Percentiles rank a stretch among this genome's conserved stretches.
Evolutionary conservation across 2,329 filamentous ascomycete genomes (phyloP).

Genomic region (Annulohypoxylon truncatum): DNA sequence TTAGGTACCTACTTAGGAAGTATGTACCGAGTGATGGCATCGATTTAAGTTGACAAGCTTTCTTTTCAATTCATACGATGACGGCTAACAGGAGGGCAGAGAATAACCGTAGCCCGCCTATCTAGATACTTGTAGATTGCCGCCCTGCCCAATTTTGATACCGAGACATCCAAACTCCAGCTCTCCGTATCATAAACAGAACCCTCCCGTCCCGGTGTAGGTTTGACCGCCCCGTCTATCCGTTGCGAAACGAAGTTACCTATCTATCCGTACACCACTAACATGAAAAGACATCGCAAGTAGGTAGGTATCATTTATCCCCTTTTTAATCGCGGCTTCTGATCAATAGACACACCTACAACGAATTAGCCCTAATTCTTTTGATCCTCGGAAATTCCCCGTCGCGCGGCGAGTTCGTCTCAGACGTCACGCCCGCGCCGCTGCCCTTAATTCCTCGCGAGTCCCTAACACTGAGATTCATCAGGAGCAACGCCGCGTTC

Average conservation of each 20-base stretch:
- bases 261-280: slow-evolving; percentile 2
- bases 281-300: neutral
- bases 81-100: slow-evolving; percentile 4
- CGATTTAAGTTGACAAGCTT: neutral
- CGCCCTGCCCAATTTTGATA: slow-evolving; percentile 18
- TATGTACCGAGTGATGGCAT: neutral
- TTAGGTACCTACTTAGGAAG: neutral
- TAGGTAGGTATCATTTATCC: neutral
- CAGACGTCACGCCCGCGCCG: slow-evolving; percentile 26
- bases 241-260: slow-evolving; percentile 5
- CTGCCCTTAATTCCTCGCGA: slow-evolving; percentile 25
- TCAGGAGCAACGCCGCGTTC: slow-evolving; percentile 60
- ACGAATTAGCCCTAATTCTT: slow-evolving; percentile 56
- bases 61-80: slow-evolving; percentile 10
- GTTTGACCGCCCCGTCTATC: slow-evolving; percentile 11
- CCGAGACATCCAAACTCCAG: slow-evolving; percentile 17
- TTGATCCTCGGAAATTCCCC: slow-evolving; percentile 52
- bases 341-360: slow-evolving; percentile 42
- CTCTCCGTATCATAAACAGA: neutral
- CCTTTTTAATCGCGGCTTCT: neutral
- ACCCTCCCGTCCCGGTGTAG: slow-evolving; percentile 16
- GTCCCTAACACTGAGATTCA: slow-evolving; percentile 60
- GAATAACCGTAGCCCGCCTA: neutral
- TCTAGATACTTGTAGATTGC: slow-evolving; percentile 27
- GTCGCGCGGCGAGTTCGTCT: slow-evolving; percentile 42